Percentiles rank a stretch among this genome's conserved stretches.
Evolutionary conservation across 805 yeast genomes (phyloP).

Genomic region (Lipomyces yamadae): DNA sequence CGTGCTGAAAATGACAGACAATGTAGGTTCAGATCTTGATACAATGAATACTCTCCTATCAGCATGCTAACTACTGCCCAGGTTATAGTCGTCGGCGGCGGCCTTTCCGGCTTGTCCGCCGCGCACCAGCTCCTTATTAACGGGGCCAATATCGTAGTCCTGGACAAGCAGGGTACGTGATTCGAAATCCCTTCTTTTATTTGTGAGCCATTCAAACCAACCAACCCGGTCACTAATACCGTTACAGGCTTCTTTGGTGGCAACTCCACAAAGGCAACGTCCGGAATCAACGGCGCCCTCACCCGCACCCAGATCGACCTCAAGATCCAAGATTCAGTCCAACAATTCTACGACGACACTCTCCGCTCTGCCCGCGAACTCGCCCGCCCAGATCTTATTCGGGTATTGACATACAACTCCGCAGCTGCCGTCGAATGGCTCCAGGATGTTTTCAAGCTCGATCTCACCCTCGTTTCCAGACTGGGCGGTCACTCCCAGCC

Average conservation of each 20-base stretch:
- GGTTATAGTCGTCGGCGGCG: slow-evolving; percentile 66
- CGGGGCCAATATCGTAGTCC: slow-evolving; percentile 58
- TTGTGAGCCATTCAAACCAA: too few species aligned
- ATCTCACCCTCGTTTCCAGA: slow-evolving; percentile 69
- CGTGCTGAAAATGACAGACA: slow-evolving; percentile 1
- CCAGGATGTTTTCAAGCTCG: slow-evolving; percentile 63
- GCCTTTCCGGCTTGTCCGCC: slow-evolving; percentile 66
- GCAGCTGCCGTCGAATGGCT: slow-evolving; percentile 76
- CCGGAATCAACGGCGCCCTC: slow-evolving; percentile 74
- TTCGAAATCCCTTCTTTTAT: too few species aligned
- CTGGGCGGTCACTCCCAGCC: slow-evolving; percentile 83
- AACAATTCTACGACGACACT: slow-evolving; percentile 68
- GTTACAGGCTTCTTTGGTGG: slow-evolving; percentile 59
- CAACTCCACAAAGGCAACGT: slow-evolving; percentile 68
- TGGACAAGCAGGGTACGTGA: slow-evolving; percentile 56
- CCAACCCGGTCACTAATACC: neutral
- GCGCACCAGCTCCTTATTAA: slow-evolving; percentile 61
- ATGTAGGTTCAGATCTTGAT: neutral
- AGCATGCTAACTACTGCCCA: slow-evolving; percentile 1
- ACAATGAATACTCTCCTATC: neutral
- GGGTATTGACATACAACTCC: slow-evolving; percentile 64
- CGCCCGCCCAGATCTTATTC: slow-evolving; percentile 63
- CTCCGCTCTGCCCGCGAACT: slow-evolving; percentile 65
- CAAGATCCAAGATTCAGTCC: slow-evolving; percentile 60
- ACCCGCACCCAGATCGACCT: slow-evolving; percentile 63